phyloP scores from a whole-genome alignment of 805 yeast species.

The Barnettozyma sp. region DNA sequence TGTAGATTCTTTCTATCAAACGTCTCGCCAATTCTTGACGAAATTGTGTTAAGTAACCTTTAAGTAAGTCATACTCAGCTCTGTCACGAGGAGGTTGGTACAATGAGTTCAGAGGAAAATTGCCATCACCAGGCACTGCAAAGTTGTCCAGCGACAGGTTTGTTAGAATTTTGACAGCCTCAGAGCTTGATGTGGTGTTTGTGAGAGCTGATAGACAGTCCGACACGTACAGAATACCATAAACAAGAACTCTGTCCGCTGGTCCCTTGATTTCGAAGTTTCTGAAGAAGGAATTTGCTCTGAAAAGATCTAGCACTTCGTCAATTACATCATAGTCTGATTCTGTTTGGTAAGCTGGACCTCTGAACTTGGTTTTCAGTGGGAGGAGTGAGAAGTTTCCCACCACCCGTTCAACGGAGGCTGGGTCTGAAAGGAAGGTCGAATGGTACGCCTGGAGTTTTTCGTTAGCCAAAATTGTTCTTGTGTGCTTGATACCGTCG shows the following conservation, averaged over 20 bases:
- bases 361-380: slow-evolving; percentile 73
- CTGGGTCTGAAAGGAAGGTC: slow-evolving; percentile 60
- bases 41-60: slow-evolving; percentile 81
- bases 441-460: slow-evolving; percentile 79
- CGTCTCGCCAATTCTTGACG: slow-evolving; percentile 90
- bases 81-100: slow-evolving; percentile 72
- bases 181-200: slow-evolving; percentile 41
- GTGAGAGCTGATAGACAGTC: slow-evolving; percentile 69
- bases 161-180: slow-evolving; percentile 63
- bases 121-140: slow-evolving; percentile 90
- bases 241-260: slow-evolving; percentile 85
- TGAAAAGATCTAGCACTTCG: slow-evolving; percentile 82
- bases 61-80: slow-evolving; percentile 69
- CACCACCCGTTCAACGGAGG: slow-evolving; percentile 51
- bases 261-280: slow-evolving; percentile 96
- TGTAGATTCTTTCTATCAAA: slow-evolving; percentile 66
- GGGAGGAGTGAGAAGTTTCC: slow-evolving; percentile 84
- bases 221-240: slow-evolving; percentile 85
- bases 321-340: slow-evolving; percentile 85
- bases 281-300: slow-evolving; percentile 94
- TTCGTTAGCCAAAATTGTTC: too few species aligned
- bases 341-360: slow-evolving; percentile 81
- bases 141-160: slow-evolving; percentile 85
- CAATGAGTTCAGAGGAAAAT: slow-evolving; percentile 80
- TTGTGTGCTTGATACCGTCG: too few species aligned